Evolutionary conservation across 345 rosid genomes (phyloP).

Genomic region (Luvunga scandens): DNA sequence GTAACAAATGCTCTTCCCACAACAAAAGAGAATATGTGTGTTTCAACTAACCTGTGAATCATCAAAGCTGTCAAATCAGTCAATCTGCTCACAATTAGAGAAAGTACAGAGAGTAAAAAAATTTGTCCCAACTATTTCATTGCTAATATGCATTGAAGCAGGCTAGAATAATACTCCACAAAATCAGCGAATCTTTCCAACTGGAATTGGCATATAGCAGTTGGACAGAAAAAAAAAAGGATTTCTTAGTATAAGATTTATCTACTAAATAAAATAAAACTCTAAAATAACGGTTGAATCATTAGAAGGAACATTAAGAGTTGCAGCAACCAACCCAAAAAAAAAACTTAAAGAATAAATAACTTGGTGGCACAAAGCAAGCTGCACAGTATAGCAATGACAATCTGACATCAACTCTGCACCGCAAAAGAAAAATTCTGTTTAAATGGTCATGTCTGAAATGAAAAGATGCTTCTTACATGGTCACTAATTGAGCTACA

Average conservation of each 20-base stretch:
- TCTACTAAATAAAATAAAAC: background rate
- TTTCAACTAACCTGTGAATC: constrained; percentile 94
- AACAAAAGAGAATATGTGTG: constrained; percentile 96
- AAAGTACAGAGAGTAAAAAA: constrained; percentile 6
- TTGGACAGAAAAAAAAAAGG: background rate
- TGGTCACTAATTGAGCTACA: constrained; percentile 91
- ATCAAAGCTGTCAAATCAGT: constrained; percentile 31
- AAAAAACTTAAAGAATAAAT: background rate
- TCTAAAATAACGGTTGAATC: background rate
- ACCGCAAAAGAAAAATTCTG: background rate
- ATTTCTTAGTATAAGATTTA: background rate
- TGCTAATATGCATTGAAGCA: background rate
- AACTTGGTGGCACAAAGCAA: background rate
- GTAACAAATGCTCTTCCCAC: constrained; percentile 99
- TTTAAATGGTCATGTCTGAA: background rate
- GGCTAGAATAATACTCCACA: background rate
- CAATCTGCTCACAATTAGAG: constrained; percentile 18
- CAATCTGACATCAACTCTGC: background rate
- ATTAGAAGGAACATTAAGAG: background rate
- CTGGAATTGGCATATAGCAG: background rate
- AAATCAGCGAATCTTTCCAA: background rate
- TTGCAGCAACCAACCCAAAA: background rate
- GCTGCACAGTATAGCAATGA: background rate
- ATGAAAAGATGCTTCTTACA: constrained; percentile 49
- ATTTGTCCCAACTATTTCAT: background rate